Evolutionary conservation across 352 stramenopile species (phyloP).

Genomic region (Phytopythium sindhum): DNA sequence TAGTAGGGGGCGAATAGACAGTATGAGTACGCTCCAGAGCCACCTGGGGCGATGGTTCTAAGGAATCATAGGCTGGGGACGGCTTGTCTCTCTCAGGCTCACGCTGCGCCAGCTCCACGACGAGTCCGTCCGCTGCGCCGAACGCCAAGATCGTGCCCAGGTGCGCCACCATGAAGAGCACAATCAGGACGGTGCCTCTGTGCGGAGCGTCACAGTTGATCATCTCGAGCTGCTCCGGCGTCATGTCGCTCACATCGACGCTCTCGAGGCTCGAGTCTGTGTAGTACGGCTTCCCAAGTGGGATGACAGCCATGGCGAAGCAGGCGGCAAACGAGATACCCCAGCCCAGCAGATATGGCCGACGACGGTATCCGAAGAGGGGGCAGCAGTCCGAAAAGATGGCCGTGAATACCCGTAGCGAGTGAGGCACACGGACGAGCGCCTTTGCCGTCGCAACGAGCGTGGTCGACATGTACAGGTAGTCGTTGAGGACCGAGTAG

Average conservation of each 20-base stretch:
- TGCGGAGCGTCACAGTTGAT: constrained; percentile 39
- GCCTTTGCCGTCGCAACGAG: constrained; percentile 37
- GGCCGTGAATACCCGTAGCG: constrained; percentile 51
- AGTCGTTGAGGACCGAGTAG: constrained; percentile 58
- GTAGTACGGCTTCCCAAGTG: constrained; percentile 48
- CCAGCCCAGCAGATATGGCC: constrained; percentile 80
- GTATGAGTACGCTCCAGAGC: no score
- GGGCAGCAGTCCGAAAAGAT: constrained; percentile 78
- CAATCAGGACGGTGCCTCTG: constrained; percentile 21
- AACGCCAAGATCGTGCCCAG: constrained; percentile 76
- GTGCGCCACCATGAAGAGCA: constrained; percentile 59
- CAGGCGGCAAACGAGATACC: constrained; percentile 31
- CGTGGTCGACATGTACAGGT: constrained; percentile 42
- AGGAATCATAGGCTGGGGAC: no score
- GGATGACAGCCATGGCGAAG: constrained; percentile 47
- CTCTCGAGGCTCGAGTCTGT: constrained; percentile 17
- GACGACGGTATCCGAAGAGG: constrained; percentile 73
- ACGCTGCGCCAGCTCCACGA: constrained; percentile 49
- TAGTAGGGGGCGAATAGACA: no score
- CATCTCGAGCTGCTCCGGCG: constrained; percentile 20
- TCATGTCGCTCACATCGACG: constrained; percentile 29
- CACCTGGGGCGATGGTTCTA: no score
- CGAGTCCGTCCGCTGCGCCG: constrained; percentile 59
- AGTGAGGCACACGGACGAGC: constrained; percentile 37
- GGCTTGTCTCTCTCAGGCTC: constrained; percentile 38